Conservation (phyloP, 179 eudicot species). For the Patellifolia procumbens region DNA sequence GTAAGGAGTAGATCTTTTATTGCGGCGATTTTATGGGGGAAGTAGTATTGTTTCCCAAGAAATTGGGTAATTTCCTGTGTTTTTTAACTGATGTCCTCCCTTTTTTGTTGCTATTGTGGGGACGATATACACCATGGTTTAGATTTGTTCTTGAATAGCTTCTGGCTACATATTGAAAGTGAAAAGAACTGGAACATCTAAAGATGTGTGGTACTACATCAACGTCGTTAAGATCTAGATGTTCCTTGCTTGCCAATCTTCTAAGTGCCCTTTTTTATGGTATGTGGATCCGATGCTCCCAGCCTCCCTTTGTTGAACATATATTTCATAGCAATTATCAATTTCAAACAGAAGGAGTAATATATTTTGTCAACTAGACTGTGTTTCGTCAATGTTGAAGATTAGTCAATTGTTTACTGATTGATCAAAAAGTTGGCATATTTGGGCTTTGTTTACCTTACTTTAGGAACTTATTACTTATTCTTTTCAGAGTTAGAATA, state of each 20-base stretch:
- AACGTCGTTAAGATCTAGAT: not conserved
- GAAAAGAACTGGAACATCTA: not conserved
- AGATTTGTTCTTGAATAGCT: not conserved
- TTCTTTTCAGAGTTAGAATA: no score
- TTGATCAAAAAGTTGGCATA: not conserved
- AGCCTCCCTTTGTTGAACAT: not conserved
- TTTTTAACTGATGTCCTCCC: not conserved
- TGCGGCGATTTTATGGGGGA: no score
- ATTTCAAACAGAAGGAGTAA: not conserved
- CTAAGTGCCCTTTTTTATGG: not conserved
- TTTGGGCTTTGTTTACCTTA: no score
- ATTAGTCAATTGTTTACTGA: not conserved
- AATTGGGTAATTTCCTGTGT: not conserved
- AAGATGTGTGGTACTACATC: not conserved
- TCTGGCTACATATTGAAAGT: not conserved
- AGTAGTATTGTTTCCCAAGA: not conserved
- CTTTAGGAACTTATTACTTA: no score
- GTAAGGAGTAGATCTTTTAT: no score
- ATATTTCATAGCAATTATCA: not conserved
- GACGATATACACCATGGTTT: not conserved
- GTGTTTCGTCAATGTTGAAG: not conserved
- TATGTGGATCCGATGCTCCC: not conserved
- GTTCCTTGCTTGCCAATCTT: not conserved
- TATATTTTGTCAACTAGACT: not conserved
- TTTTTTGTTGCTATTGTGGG: not conserved